Evolutionary conservation across 257 asterid genomes (phyloP), one percentile per base, ranked within the genome.

Genomic region (Primulina tabacum): DNA sequence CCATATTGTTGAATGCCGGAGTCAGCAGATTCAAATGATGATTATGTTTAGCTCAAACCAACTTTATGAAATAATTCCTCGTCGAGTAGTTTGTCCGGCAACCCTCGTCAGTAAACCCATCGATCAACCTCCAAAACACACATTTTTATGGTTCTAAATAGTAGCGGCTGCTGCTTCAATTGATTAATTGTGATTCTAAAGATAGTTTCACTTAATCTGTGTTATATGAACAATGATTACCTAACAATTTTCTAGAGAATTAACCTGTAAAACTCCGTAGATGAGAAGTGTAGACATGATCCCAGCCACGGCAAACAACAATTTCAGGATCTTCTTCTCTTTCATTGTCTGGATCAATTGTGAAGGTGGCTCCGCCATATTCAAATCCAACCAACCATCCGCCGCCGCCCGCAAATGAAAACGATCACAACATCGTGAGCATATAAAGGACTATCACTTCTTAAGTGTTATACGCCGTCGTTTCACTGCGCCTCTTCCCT

Each of bases 191-290:
- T 7, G 35, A 29, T n/a, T 10, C 14, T 4, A 60, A 29, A 29
- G 20, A 14, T 16, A 7, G 53, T 11, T 43, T 30, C 18, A 4
- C 43, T 61, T 6, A 6, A 61, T 16, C 11, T 29, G 47, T 30
- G n/a, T 28, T 8, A 7, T 17, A 21, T 1, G 7, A 9, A 11
- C 33, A 59, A 59, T 26, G 66, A 11, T 17, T 9, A 17, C 67
- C 33, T 3, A 5, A 26, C 61, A 20, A 47, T 37, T 14, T 12
- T 12, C 30, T 6, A 6, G 38, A 28, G 64, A 60, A 11, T 4
- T 30, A 40, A 94, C 99, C 99, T 94, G 99, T 68, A 94, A 79
- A 59, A 94, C 76, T 30, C 99, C 98, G 66, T 94, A 94, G 55
- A 94, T 76, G 50, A 94, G 89, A 58, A 94, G 90, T 11, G 99